These are phyloP conservation scores for Tetracladium maxilliforme DNA, from an alignment of 2,329 filamentous ascomycete species.

Conservation along the genomic window DNA sequence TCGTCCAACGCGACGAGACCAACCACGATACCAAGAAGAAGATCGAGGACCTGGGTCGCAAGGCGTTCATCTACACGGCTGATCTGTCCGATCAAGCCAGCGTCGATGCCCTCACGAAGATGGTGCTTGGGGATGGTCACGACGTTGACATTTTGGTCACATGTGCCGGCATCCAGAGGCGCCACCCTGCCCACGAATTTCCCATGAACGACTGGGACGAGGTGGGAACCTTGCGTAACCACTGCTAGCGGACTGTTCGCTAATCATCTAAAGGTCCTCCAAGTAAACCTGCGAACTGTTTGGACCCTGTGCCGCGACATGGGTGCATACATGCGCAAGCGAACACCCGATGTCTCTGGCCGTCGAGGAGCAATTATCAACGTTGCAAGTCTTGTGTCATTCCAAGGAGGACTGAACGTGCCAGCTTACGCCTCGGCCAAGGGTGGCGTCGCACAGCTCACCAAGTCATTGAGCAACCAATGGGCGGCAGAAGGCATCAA, in stretches of 20 bases:
- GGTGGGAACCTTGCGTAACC: constrained; percentile 22
- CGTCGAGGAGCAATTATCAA: constrained; percentile 68
- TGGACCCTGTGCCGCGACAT: constrained; percentile 64
- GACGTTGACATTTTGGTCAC: constrained; percentile 67
- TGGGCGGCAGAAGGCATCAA: constrained; percentile 62
- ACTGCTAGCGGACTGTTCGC: too few relatives aligned
- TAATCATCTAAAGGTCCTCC: constrained; percentile 58
- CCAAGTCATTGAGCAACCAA: constrained; percentile 73
- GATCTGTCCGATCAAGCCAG: constrained; percentile 44
- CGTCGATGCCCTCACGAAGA: constrained; percentile 39
- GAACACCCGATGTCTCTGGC: constrained; percentile 26
- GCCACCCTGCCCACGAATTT: constrained; percentile 62
- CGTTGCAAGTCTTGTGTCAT: constrained; percentile 70
- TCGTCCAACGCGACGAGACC: neutral
- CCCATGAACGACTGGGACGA: constrained; percentile 66
- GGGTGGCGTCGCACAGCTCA: constrained; percentile 72
- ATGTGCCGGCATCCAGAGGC: constrained; percentile 72
- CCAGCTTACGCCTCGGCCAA: constrained; percentile 81
- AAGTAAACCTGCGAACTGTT: constrained; percentile 69
- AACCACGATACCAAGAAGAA: constrained; percentile 34
- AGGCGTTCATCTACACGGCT: constrained; percentile 46
- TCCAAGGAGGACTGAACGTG: constrained; percentile 81
- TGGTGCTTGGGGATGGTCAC: constrained; percentile 42
- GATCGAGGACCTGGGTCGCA: constrained; percentile 48
- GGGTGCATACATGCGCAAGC: constrained; percentile 60